phyloP scores from a whole-genome alignment of 306 rosid genomes.

The Citrullus mucosospermus region DNA sequence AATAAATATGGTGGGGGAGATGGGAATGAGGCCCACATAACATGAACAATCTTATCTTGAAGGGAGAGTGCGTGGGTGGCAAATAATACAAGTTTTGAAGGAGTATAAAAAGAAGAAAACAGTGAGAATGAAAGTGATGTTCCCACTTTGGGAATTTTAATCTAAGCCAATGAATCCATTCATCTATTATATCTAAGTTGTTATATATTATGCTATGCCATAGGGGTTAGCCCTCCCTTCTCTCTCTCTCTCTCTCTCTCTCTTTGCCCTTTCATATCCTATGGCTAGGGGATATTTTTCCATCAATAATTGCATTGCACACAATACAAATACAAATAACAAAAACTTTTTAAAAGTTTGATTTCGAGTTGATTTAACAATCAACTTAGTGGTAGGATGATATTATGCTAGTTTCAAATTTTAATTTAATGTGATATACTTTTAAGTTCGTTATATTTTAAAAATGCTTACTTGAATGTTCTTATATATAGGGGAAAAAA shows the following conservation, averaged over 20 bases:
- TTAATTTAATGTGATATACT: no score
- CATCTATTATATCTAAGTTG: neutral
- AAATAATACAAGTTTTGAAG: constrained; percentile 4
- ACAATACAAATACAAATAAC: neutral
- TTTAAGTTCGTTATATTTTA: no score
- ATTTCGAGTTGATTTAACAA: neutral
- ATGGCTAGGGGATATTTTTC: neutral
- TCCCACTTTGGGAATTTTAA: neutral
- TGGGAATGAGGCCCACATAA: neutral
- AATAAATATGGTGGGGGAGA: neutral
- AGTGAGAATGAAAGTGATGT: neutral
- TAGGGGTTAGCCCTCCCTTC: neutral
- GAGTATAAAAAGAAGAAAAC: neutral
- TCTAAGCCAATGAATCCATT: neutral
- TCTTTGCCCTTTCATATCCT: neutral
- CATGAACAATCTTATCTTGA: constrained; percentile 3
- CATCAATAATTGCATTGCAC: neutral
- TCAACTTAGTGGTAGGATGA: no score
- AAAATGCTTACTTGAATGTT: no score
- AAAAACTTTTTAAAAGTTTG: neutral
- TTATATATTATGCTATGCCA: neutral
- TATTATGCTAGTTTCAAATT: no score
- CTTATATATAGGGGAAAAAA: no score
- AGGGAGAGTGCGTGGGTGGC: neutral
- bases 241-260: no score